Base-by-base conservation (phyloP, 768 basidiomycete genomes). In the Pisolithus albus region DNA sequence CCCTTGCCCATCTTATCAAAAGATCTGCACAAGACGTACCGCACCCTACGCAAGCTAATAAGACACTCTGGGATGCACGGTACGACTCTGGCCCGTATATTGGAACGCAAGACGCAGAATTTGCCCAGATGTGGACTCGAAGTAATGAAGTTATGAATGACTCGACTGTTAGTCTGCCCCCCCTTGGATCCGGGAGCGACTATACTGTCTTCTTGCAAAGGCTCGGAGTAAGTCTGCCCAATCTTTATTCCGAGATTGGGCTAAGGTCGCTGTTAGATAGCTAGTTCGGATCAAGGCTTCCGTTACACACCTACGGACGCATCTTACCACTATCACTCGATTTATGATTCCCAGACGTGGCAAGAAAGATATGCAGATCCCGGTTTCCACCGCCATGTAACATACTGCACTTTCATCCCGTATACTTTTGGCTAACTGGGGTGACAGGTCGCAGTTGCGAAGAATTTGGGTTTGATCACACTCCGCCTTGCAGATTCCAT, bases 171-270 rank as follows among this genome's bases (percentile, higher is more conserved):
- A 78, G 75, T 18, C 67, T 92, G 34, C 37, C 38, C 0, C 77
- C 88, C 15, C 70, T 92, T n/a, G 91, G 91, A 38, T 88, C 84
- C 47, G 91, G 91, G 23, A 91, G 88, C 52, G 95, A 97, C 67
- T 97, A 78, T 58, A 96, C 94, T 0, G 86, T 91, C 9, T 96
- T 97, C 72, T 69, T 98, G 59, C 91, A 97, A 66, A 75, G 83
- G 39, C 73, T 83, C 47, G 86, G 86, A 2, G 78, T 87, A 49
- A 68, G 80, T 8, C 50, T 59, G 23, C 8, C 13, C 41, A 7
- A 38, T 30, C 28, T 36, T 21, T n/a, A 9, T 30, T 16, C 23
- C 32, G 24, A 19, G 16, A 9, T 19, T 28, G 47, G 7, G 53
- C 5, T 30, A 34, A 24, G 36, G 10, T 43, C 41, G 52, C 56